Percentiles rank a stretch among this genome's conserved stretches.
phyloP scores from a whole-genome alignment of 2,329 filamentous ascomycete species.

The Ophiostoma quercus region DNA sequence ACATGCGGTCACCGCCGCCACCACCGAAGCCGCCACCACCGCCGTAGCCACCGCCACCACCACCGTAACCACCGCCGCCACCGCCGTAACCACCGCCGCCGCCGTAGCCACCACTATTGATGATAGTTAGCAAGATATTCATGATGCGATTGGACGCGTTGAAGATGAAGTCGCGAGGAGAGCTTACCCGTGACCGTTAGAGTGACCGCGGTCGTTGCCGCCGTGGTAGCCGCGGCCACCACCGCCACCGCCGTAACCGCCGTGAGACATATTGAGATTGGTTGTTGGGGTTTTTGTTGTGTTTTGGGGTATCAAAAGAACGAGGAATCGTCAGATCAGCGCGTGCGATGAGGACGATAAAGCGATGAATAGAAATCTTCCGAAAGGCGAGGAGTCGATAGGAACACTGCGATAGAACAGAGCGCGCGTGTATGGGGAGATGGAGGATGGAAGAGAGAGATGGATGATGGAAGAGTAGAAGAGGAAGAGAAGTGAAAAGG shows the following conservation, averaged over 20 bases:
- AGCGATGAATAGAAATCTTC: slow-evolving; percentile 1
- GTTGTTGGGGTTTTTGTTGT: slow-evolving; percentile 8
- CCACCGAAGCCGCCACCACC: slow-evolving; percentile 43
- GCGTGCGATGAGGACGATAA: not conserved
- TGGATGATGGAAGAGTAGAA: not conserved
- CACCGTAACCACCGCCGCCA: slow-evolving; percentile 36
- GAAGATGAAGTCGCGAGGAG: not conserved
- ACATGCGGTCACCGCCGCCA: slow-evolving; percentile 89
- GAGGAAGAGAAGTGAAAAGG: slow-evolving; percentile 16
- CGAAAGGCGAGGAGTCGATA: not conserved
- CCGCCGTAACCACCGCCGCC: slow-evolving; percentile 32
- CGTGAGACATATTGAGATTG: slow-evolving; percentile 39
- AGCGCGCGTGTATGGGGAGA: slow-evolving; percentile 5
- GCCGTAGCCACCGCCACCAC: slow-evolving; percentile 25
- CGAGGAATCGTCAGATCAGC: not conserved
- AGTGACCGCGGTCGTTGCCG: slow-evolving; percentile 33
- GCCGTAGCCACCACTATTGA: slow-evolving; percentile 32
- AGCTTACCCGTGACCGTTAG: slow-evolving; percentile 30
- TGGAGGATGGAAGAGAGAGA: slow-evolving; percentile 10
- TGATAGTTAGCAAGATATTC: not conserved
- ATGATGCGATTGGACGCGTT: not conserved
- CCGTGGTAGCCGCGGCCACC: slow-evolving; percentile 41
- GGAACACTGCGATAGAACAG: not conserved
- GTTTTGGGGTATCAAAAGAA: not conserved
- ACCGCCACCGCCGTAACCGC: slow-evolving; percentile 34